These are phyloP conservation scores for Cutaneotrichosporon sp. DNA, from an alignment of 1,284 basidiomycete genomes.

Conservation along the genomic window DNA sequence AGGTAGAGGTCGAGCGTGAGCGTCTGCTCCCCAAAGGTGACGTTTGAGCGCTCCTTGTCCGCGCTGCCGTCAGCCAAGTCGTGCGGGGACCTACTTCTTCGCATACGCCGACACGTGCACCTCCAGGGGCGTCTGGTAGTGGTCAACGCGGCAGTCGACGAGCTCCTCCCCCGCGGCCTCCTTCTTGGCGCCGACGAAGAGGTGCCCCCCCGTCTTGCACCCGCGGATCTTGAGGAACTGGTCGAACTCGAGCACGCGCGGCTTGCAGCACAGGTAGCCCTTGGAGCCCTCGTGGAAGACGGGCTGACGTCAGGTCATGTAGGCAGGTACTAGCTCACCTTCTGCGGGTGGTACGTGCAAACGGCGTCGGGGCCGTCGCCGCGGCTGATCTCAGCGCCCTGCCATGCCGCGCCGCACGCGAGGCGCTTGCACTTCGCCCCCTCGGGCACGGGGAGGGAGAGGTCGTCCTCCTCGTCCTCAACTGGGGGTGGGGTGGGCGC, in stretches of 20 bases:
- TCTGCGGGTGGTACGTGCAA: constrained; percentile 82
- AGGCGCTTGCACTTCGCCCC: constrained; percentile 74
- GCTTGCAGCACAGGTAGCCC: constrained; percentile 75
- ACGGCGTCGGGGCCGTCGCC: constrained; percentile 67
- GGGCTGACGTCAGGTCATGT: constrained; percentile 62
- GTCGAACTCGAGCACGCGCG: constrained; percentile 89
- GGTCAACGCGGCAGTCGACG: constrained; percentile 81
- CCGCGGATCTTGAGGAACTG: constrained; percentile 91
- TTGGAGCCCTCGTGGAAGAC: constrained; percentile 80
- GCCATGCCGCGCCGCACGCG: constrained; percentile 69
- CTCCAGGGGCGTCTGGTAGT: constrained; percentile 86
- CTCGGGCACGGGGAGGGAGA: constrained; percentile 53
- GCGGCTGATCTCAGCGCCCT: constrained; percentile 71
- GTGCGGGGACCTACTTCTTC: constrained; percentile 60
- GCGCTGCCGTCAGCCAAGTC: constrained; percentile 49
- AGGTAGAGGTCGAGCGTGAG: constrained; percentile 68
- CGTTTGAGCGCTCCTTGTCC: constrained; percentile 70
- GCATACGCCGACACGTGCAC: constrained; percentile 90
- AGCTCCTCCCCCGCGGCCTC: constrained; percentile 62
- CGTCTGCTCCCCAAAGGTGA: constrained; percentile 63
- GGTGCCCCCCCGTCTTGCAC: constrained; percentile 79
- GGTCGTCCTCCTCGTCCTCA: constrained; percentile 70
- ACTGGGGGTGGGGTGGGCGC: constrained; percentile 31
- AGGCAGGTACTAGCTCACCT: constrained; percentile 61
- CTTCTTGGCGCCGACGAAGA: constrained; percentile 76